phyloP scores from a whole-genome alignment of 768 basidiomycete species.

The Mrakia hoshinonis region DNA sequence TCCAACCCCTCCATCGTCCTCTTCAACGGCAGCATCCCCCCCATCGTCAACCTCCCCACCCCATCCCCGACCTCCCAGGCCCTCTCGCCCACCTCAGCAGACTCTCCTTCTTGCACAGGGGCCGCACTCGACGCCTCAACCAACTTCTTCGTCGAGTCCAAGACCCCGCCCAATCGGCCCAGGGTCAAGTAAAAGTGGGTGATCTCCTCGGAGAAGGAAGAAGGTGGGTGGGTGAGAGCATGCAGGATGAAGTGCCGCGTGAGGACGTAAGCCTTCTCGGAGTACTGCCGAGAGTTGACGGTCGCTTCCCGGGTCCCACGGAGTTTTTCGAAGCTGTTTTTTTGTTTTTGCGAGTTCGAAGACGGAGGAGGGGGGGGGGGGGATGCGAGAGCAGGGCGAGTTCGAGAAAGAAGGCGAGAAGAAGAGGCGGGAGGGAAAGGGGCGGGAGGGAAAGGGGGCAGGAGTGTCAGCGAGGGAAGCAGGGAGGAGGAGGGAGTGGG shows the following conservation, averaged over 20 bases:
- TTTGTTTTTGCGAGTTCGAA: no score
- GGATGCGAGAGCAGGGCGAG: no score
- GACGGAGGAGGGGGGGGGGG: no score
- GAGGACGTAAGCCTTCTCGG: slow-evolving; percentile 27
- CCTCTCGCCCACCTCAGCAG: slow-evolving; percentile 12
- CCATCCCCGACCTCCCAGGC: slow-evolving; percentile 23
- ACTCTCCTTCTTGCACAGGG: not conserved
- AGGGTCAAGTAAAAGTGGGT: slow-evolving; percentile 7
- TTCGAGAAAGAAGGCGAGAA: no score
- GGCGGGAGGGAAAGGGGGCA: no score
- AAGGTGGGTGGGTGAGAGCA: slow-evolving; percentile 18
- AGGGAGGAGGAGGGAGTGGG: not conserved
- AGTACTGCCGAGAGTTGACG: slow-evolving; percentile 24
- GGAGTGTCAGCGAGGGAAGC: not conserved
- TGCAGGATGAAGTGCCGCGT: slow-evolving; percentile 28
- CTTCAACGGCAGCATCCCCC: slow-evolving; percentile 20
- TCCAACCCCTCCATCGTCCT: slow-evolving; percentile 19
- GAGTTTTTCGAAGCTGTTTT: slow-evolving; percentile 19
- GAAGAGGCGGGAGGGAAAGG: no score
- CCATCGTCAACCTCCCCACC: slow-evolving; percentile 23
- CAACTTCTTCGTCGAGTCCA: not conserved
- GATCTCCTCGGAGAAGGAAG: slow-evolving; percentile 17
- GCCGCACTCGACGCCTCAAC: slow-evolving; percentile 12
- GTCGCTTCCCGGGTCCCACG: slow-evolving; percentile 16
- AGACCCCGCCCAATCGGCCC: slow-evolving; percentile 10